A percentile compares a stretch with the other conserved stretches of the same genome.
Evolutionary conservation across 2,329 filamentous ascomycete species (phyloP).

Genomic region (Elsinoe australis): DNA sequence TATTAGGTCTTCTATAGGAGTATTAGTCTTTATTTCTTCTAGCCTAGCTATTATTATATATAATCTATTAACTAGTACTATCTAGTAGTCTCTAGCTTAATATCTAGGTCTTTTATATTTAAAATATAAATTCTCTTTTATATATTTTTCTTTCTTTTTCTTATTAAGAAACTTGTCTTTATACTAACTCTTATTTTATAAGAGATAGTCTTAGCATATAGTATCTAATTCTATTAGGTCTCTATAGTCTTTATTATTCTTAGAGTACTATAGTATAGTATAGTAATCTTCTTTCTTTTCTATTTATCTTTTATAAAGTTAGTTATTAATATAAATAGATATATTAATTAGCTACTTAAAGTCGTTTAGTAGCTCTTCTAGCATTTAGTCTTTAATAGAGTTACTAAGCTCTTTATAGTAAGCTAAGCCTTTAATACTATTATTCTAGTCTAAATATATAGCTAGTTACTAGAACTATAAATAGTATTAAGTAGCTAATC

Average conservation of each 20-base stretch:
- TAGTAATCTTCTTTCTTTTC: neutral
- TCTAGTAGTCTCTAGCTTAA: neutral
- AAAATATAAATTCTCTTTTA: conserved; percentile 1
- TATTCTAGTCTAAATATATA: neutral
- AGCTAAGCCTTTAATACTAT: neutral
- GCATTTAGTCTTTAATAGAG: neutral
- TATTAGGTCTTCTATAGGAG: neutral
- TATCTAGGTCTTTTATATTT: conserved; percentile 3
- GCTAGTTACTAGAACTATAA: neutral
- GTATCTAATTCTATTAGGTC: conserved; percentile 2
- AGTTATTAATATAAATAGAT: neutral
- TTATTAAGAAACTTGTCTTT: neutral
- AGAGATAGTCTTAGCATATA: neutral
- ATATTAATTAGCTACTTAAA: neutral
- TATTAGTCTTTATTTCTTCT: conserved; percentile 1
- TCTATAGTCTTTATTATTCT: neutral
- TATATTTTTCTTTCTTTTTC: conserved; percentile 2
- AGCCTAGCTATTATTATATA: conserved; percentile 3
- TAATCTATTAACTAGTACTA: neutral
- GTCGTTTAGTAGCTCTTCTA: neutral
- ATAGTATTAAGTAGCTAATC: neutral
- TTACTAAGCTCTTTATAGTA: neutral
- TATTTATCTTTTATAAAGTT: neutral
- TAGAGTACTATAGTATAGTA: neutral
- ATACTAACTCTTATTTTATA: neutral